Evolutionary conservation across 208 protist species (phyloP).

Genomic region (Leishmania tropica): DNA sequence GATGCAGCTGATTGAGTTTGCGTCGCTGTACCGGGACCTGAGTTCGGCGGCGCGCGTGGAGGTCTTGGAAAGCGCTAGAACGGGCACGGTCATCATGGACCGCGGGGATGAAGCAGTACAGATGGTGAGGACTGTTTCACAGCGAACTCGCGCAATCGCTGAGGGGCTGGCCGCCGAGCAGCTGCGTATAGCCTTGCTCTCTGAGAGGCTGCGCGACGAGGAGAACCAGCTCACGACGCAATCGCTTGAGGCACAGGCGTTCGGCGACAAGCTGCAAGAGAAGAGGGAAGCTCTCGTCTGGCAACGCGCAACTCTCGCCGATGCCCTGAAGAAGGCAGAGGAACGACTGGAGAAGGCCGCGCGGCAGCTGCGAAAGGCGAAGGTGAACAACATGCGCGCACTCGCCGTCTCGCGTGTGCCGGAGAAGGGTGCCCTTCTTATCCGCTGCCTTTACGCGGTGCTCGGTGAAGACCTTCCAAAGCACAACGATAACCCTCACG

Average conservation of each 20-base stretch:
- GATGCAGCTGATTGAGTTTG: constrained; percentile 25
- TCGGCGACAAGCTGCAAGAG: constrained; percentile 18
- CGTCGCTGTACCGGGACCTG: constrained; percentile 26
- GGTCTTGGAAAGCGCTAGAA: constrained; percentile 29
- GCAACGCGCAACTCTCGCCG: constrained; percentile 3
- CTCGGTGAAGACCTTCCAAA: constrained; percentile 64
- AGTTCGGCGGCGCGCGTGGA: constrained; percentile 14
- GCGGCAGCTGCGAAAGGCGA: constrained; percentile 39
- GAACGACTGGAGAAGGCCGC: constrained; percentile 34
- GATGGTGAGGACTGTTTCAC: constrained; percentile 42
- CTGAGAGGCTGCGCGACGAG: constrained; percentile 26
- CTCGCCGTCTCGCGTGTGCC: constrained; percentile 40
- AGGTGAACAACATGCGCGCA: constrained; percentile 38
- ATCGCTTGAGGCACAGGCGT: constrained; percentile 27
- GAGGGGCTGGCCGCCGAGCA: constrained; percentile 44
- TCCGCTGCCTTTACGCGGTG: constrained; percentile 56
- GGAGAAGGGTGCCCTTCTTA: constrained; percentile 51
- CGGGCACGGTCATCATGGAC: constrained; percentile 25
- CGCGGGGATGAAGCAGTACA: constrained; percentile 41
- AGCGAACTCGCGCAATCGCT: constrained; percentile 42
- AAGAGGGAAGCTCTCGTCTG: neutral
- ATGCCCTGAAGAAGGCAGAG: constrained; percentile 26
- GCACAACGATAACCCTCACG: constrained; percentile 39
- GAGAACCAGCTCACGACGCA: constrained; percentile 17
- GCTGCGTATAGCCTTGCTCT: constrained; percentile 25